Evolutionary conservation across 306 rosid genomes (phyloP).

Genomic region (Medicago lupulina): DNA sequence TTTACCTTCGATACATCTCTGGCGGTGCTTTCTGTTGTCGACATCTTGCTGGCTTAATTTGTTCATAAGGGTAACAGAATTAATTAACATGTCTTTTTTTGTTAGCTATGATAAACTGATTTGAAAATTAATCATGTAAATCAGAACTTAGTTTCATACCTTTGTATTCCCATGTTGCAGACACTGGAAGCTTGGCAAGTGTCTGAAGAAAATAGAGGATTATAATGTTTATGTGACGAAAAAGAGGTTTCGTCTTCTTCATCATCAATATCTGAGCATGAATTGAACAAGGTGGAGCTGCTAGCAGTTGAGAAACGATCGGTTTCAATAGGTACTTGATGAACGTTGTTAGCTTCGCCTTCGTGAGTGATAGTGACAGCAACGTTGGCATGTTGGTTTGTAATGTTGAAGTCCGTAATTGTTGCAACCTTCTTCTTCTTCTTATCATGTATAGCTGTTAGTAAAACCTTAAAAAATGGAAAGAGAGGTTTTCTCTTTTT

Average conservation of each 20-base stretch:
- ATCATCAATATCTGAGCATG: conserved; percentile 60
- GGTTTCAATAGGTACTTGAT: conserved; percentile 42
- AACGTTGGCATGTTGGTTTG: conserved; percentile 30
- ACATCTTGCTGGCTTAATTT: conserved; percentile 61
- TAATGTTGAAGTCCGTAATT: conserved; percentile 29
- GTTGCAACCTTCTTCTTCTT: conserved; percentile 48
- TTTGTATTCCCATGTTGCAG: conserved; percentile 39
- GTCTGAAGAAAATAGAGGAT: conserved; percentile 31
- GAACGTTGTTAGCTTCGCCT: background rate
- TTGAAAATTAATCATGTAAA: background rate
- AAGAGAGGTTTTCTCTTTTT: conserved; percentile 45
- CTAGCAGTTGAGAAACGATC: conserved; percentile 64
- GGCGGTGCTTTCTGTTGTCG: conserved; percentile 41
- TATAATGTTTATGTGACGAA: conserved; percentile 31
- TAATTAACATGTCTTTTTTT: conserved; percentile 23
- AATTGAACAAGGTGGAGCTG: conserved; percentile 56
- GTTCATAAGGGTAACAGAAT: conserved; percentile 51
- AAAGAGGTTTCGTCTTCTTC: conserved; percentile 33
- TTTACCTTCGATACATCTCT: conserved; percentile 48
- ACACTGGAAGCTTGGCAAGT: conserved; percentile 39
- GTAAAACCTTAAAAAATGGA: conserved; percentile 49
- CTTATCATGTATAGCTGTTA: conserved; percentile 43
- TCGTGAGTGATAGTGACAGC: conserved; percentile 20
- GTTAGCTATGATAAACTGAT: background rate
- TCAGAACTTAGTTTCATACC: conserved; percentile 53